Percentiles rank a stretch among this genome's conserved stretches.
Evolutionary conservation across 1,284 basidiomycete genomes (phyloP).

Genomic region (Thecaphora thlaspeos): DNA sequence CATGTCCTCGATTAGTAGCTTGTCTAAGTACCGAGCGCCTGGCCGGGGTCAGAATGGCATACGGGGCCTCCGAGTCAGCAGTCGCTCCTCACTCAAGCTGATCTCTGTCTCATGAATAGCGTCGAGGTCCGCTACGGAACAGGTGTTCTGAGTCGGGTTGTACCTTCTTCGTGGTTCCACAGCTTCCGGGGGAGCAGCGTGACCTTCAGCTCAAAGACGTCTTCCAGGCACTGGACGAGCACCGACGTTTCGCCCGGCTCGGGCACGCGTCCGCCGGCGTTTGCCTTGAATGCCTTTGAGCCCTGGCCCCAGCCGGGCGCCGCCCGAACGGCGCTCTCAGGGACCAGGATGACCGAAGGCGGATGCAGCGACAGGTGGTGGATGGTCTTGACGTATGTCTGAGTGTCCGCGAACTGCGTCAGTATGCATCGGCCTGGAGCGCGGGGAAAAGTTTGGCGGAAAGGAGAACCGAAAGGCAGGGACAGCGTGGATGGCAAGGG

Average conservation of each 20-base stretch:
- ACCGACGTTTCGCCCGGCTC: conserved; percentile 9
- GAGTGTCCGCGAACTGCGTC: conserved; percentile 60
- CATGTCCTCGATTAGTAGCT: conserved; percentile 75
- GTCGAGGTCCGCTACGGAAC: too few relatives aligned
- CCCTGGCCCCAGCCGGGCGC: too few relatives aligned
- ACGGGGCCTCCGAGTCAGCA: too few relatives aligned
- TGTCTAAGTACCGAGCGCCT: conserved; percentile 76
- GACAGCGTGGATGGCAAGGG: too few relatives aligned
- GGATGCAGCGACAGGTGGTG: conserved; percentile 78
- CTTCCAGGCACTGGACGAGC: conserved; percentile 72
- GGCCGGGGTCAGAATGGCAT: too few relatives aligned
- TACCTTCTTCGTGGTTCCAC: conserved; percentile 80
- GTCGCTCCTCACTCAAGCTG: too few relatives aligned
- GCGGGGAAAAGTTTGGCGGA: not conserved
- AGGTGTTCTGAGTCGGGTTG: too few relatives aligned
- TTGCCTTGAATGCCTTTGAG: too few relatives aligned
- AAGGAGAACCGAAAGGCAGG: not conserved
- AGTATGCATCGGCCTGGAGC: conserved; percentile 9
- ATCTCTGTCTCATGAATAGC: too few relatives aligned
- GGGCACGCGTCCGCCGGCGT: too few relatives aligned
- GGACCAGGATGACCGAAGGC: conserved; percentile 67
- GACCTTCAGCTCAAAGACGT: conserved; percentile 68
- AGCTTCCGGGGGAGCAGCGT: conserved; percentile 72
- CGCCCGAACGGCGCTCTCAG: conserved; percentile 1
- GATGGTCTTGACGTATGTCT: conserved; percentile 76